Conservation (phyloP, 495 filamentous ascomycete species). For the Daldinia bambusicola region DNA sequence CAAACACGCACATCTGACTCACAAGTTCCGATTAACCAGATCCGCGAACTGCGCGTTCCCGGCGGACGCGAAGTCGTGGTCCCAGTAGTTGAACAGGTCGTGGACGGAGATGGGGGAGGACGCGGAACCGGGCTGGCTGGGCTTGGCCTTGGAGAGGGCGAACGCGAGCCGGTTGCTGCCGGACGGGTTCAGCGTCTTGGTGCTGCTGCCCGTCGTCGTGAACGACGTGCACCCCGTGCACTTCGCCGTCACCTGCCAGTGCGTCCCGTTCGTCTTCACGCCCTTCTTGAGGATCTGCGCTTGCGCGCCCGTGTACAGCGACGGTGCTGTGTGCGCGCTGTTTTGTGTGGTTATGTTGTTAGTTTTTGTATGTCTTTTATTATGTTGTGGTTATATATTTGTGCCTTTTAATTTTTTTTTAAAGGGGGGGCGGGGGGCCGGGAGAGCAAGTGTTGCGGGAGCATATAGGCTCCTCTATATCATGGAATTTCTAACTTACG, state of each 20-base stretch:
- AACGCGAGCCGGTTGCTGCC: conserved; percentile 57
- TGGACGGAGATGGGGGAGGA: conserved; percentile 50
- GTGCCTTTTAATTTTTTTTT: too few species aligned
- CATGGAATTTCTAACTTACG: conserved; percentile 43
- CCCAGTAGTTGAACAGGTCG: conserved; percentile 57
- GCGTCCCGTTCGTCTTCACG: conserved; percentile 54
- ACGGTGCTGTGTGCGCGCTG: conserved; percentile 51
- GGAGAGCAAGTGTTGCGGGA: too few species aligned
- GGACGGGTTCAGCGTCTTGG: conserved; percentile 48
- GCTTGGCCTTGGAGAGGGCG: conserved; percentile 51
- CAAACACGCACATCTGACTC: conserved; percentile 27
- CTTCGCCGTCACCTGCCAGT: conserved; percentile 58
- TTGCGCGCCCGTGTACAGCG: conserved; percentile 45
- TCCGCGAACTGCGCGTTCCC: conserved; percentile 52
- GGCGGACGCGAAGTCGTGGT: conserved; percentile 54
- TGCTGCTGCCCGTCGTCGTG: conserved; percentile 38
- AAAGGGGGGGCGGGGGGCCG: too few species aligned
- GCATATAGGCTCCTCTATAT: neutral
- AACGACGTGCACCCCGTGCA: conserved; percentile 57
- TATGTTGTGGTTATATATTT: too few species aligned
- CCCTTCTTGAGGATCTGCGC: conserved; percentile 50
- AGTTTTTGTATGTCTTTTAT: neutral
- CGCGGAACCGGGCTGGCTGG: conserved; percentile 47
- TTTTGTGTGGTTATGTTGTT: neutral
- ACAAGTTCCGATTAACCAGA: conserved; percentile 49